Base-by-base conservation (phyloP, 148 eudicot genomes). In the Fallopia convolvulus region DNA sequence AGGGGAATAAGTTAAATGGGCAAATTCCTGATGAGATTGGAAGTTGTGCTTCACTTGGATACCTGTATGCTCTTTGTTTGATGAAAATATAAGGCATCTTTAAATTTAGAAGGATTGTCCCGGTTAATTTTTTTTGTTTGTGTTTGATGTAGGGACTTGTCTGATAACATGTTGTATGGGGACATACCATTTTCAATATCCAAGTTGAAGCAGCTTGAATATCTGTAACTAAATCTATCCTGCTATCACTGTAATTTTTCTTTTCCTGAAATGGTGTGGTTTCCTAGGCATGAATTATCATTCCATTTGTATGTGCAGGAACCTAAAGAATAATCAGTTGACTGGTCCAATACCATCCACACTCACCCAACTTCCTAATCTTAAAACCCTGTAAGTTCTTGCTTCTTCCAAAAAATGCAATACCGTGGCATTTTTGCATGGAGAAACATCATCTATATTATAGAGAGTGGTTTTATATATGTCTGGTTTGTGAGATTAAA, bases 11-110 rank as follows among this genome's bases (percentile, higher is more conserved):
- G 42, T 58, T 90, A 65, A 80, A 87, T n/a, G 94, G 94, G 48
- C 92, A 87, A 83, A 87, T 90, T 46, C 94, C 94, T 1, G 94
- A 90, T 85, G 94, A 90, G 78, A 81, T 88, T 12, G 92, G 92
- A 71, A 83, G 83, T 79, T 90, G 94, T 75, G 81, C 83, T 74
- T 81, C 82, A 9, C 83, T 90, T 21, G 55, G 56, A 7, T 75
- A 65, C 9, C 49, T 88, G 94, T 90, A 83, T 79, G 30, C 21
- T 13, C 56, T 63, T 63, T 63, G 39, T 12, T 63, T 26, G 13
- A 63, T 63, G 17, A 2, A 63, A 63, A 9, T 30, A 26, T 6
- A 0, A 1, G 0, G 33, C 0, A 30, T 50, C 9, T 70, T 40
- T 41, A 21, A 72, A 12, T n/a, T 60, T 6, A 63, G 70, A 32